Evolutionary conservation across 768 basidiomycete species (phyloP).

Genomic region (Lactarius tabidus): DNA sequence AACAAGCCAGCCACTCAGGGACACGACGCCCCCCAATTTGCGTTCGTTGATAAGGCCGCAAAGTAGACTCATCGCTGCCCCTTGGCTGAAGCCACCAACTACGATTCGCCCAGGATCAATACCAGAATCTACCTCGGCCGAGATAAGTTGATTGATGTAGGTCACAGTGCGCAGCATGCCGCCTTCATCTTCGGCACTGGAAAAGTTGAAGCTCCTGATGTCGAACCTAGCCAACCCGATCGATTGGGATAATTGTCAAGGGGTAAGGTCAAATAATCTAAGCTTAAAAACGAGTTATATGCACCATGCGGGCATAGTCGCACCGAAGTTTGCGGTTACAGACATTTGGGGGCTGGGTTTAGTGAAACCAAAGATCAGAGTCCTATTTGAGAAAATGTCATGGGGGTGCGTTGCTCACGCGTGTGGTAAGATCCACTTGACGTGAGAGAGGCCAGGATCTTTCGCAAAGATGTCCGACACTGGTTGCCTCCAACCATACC

Average conservation of each 20-base stretch:
- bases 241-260: background rate
- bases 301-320: conserved; percentile 75
- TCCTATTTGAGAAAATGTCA: background rate
- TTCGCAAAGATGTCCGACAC: conserved; percentile 63
- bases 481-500: conserved; percentile 64
- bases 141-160: conserved; percentile 64
- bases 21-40: conserved; percentile 66
- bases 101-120: conserved; percentile 68
- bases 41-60: conserved; percentile 63
- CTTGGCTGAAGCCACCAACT: conserved; percentile 88
- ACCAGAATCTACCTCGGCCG: conserved; percentile 68
- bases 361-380: background rate
- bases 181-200: conserved; percentile 61
- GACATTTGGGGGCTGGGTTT: conserved; percentile 30
- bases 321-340: conserved; percentile 72
- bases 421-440: conserved; percentile 90
- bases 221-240: conserved; percentile 60
- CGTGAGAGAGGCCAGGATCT: conserved; percentile 55
- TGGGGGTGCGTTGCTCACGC: conserved; percentile 46
- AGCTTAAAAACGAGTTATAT: conserved; percentile 16
- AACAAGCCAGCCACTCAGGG: conserved; percentile 79
- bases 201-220: conserved; percentile 59
- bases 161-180: conserved; percentile 68
- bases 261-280: background rate
- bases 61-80: conserved; percentile 73